Base-by-base conservation (phyloP, 192 early-diverging fungal species). In the Chytriomyces sp. region DNA sequence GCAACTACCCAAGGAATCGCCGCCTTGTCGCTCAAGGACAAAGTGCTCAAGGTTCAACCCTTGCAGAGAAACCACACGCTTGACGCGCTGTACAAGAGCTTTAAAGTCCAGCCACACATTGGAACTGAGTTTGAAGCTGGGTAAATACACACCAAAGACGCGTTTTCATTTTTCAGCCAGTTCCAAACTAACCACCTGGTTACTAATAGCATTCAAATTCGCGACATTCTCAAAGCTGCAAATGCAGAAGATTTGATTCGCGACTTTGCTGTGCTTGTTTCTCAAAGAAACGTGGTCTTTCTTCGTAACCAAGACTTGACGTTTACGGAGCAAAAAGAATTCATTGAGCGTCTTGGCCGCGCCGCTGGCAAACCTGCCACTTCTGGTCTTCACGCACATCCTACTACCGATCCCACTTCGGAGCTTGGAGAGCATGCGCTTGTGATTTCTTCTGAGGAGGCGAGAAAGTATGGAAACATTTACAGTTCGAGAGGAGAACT, bases 221-320 rank as follows among this genome's bases (percentile, higher is more conserved):
- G 67, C 43, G 76, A 77, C 44, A 69, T 79, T 45, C 49, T 72
- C 50, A 74, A 57, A 65, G 90, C 50, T 76, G 84, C 44, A 67
- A 90, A 71, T 76, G 85, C 84, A 13, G 88, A 88, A 7, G 84
- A 91, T 70, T 89, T 91, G 61, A 67, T 87, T 50, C 84, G 88
- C 45, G 89, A 91, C 63, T 82, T 93, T 35, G 90, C 89, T 11
- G 79, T 88, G 10, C 77, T 92, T 20, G 84, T 90, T 62, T 78
- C 90, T n/a, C 85, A 93, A 64, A 83, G 92, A 50, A 89, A 89
- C 45, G 91, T 93, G 10, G 91, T 92, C 26, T 91, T 90, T 71
- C 88, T 93, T 77, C 81, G 91, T 7, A 82, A 92, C 61, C 92
- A 93, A 80, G 88, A 91, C 62, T 57, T 91, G 47, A 84, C 82